phyloP scores from a whole-genome alignment of 1,284 basidiomycete genomes.

The Tilletia setariae region DNA sequence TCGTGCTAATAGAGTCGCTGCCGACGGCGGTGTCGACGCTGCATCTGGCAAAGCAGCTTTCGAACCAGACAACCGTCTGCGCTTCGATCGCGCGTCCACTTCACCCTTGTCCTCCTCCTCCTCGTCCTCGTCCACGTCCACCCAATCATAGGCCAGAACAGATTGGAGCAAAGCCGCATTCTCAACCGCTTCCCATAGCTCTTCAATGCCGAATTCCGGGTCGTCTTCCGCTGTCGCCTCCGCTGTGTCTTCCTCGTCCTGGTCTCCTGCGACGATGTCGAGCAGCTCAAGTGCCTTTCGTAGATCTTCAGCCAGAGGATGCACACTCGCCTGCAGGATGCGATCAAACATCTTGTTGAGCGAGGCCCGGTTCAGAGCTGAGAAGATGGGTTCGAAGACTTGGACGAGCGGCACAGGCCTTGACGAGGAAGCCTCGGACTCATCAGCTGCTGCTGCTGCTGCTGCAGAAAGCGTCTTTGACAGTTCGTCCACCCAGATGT shows the following conservation, averaged over 20 bases:
- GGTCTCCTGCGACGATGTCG: background rate
- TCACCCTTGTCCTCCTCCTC: background rate
- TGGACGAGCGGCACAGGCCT: background rate
- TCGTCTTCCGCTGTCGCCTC: background rate
- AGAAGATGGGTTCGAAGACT: background rate
- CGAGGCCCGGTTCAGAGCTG: background rate
- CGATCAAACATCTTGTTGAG: constrained; percentile 9
- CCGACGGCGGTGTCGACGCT: background rate
- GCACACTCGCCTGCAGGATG: background rate
- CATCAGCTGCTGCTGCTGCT: background rate
- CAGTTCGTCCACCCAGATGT: constrained; percentile 87
- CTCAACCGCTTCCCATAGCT: constrained; percentile 5
- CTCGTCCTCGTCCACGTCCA: no score
- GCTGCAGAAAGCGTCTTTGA: constrained; percentile 63
- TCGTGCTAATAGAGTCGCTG: background rate
- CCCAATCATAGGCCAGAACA: background rate
- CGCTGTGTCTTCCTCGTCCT: background rate
- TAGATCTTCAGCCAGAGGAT: background rate
- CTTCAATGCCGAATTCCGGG: background rate
- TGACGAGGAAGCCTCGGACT: background rate
- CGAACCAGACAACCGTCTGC: background rate
- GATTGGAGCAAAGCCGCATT: background rate
- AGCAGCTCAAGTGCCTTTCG: background rate
- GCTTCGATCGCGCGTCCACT: background rate
- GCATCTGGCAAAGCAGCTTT: background rate